These are phyloP conservation scores for Tetrahymena elliotti DNA, from an alignment of 73 alveolate genomes.

Conservation along the genomic window DNA sequence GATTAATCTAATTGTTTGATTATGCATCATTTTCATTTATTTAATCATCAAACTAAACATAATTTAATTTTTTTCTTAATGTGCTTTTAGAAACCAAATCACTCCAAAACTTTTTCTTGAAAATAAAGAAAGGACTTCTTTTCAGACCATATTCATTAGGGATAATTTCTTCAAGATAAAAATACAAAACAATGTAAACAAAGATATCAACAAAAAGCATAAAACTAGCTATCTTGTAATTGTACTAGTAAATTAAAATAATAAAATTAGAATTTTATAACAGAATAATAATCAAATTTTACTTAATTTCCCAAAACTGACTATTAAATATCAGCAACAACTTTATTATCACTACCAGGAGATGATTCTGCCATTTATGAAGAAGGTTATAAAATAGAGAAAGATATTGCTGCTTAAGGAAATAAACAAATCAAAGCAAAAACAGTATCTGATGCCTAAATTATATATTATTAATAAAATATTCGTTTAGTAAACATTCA, in stretches of 20 bases:
- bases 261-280: too few species aligned
- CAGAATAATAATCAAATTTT: not conserved
- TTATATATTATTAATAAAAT: not conserved
- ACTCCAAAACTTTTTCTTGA: conserved; percentile 1
- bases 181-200: not conserved
- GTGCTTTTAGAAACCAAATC: not conserved
- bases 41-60: not conserved
- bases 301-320: not conserved
- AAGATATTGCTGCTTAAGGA: not conserved
- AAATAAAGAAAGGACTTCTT: conserved; percentile 18
- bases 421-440: not conserved
- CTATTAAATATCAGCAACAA: not conserved
- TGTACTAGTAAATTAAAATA: not conserved
- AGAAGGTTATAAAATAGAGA: not conserved
- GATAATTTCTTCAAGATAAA: conserved; percentile 31
- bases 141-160: conserved; percentile 36
- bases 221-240: not conserved
- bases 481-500: not conserved
- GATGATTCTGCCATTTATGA: not conserved
- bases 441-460: not conserved
- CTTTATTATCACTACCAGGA: not conserved
- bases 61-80: not conserved
- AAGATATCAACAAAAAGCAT: not conserved
- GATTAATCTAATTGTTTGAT: not conserved
- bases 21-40: not conserved